Evolutionary conservation across 495 filamentous ascomycete genomes (phyloP).

Genomic region (Penicillium goetzii): DNA sequence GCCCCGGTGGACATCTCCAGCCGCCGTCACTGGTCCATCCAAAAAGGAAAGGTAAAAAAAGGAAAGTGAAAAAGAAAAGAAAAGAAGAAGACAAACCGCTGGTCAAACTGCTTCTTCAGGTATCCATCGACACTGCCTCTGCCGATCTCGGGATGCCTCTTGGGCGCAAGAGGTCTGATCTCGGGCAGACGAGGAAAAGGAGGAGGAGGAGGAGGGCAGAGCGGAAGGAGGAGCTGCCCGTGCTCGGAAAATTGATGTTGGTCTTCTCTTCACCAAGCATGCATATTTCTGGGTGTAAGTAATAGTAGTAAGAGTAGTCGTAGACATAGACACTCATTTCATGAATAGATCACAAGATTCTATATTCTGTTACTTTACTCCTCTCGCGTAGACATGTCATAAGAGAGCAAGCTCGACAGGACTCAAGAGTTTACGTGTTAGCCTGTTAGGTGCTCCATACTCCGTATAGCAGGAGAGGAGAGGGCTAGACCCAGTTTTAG

Average conservation of each 20-base stretch:
- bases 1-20: conserved; percentile 28
- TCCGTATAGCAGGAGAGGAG: neutral
- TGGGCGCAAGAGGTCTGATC: conserved; percentile 32
- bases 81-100: conserved; percentile 13
- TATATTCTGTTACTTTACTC: neutral
- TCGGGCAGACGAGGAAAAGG: conserved; percentile 8
- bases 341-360: neutral
- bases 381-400: neutral
- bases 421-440: neutral
- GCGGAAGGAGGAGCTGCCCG: neutral
- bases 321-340: neutral
- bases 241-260: no score
- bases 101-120: conserved; percentile 25
- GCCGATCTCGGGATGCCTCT: conserved; percentile 44
- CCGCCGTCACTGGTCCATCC: conserved; percentile 22
- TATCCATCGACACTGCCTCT: conserved; percentile 38
- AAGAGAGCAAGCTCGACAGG: neutral
- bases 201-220: neutral
- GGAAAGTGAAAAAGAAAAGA: neutral
- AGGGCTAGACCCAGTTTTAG: conserved; percentile 23
- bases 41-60: neutral
- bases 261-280: no score
- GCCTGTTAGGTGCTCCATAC: neutral
- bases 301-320: neutral
- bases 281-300: neutral